Conservation (phyloP, 208 protist genomes). For the Crithidia brevicula region DNA sequence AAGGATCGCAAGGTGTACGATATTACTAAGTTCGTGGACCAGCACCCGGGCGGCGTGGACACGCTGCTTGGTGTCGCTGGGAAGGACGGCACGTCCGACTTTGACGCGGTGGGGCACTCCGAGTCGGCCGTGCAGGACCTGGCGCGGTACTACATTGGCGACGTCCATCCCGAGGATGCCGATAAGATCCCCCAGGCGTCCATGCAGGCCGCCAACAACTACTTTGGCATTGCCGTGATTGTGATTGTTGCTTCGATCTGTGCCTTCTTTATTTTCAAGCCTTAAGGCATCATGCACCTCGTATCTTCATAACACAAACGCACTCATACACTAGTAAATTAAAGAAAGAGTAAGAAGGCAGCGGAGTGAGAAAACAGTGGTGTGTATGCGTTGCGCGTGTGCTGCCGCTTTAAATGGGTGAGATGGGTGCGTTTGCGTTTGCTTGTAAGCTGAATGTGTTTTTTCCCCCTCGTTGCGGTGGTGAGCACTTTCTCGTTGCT, state of each 20-base stretch:
- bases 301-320: too few relatives aligned
- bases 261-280: constrained; percentile 62
- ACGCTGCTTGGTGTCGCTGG: constrained; percentile 84
- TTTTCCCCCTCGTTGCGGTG: background rate
- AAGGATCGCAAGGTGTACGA: constrained; percentile 90
- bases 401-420: too few relatives aligned
- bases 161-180: constrained; percentile 66
- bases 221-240: constrained; percentile 46
- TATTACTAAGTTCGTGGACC: constrained; percentile 83
- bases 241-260: constrained; percentile 46
- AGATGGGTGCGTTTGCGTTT: too few relatives aligned
- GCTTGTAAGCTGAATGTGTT: too few relatives aligned
- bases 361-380: too few relatives aligned
- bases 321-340: too few relatives aligned
- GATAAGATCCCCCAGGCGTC: constrained; percentile 35
- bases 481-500: background rate
- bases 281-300: constrained; percentile 13
- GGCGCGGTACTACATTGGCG: constrained; percentile 79
- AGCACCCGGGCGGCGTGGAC: constrained; percentile 91
- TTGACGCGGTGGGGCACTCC: constrained; percentile 84
- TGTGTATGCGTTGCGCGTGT: too few relatives aligned
- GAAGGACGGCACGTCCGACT: constrained; percentile 84
- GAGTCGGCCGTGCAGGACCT: constrained; percentile 68
- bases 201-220: constrained; percentile 38
- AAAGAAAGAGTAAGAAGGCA: too few relatives aligned